These are phyloP conservation scores for Arthonia radiata DNA, from an alignment of 495 filamentous ascomycete genomes.

Conservation along the genomic window DNA sequence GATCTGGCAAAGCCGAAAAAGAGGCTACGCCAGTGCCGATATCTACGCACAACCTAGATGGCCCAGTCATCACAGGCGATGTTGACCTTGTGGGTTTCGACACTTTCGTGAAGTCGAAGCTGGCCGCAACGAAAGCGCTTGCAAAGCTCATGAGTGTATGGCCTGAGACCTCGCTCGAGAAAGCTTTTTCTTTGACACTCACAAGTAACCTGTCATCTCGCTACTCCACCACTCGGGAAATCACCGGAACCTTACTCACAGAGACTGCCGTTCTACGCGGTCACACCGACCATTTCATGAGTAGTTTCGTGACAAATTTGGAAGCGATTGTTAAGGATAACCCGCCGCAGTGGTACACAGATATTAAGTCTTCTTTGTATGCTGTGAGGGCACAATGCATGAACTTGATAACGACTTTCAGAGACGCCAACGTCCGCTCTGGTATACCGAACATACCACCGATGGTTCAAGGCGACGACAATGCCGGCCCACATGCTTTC, in stretches of 20 bases:
- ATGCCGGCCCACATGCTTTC: slow-evolving; percentile 77
- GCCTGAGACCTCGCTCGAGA: slow-evolving; percentile 17
- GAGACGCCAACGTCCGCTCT: slow-evolving; percentile 61
- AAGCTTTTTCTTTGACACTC: slow-evolving; percentile 30
- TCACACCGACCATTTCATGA: too few relatives aligned
- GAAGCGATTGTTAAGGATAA: slow-evolving; percentile 54
- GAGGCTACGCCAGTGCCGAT: slow-evolving; percentile 58
- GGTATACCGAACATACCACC: slow-evolving; percentile 51
- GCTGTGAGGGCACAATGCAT: slow-evolving; percentile 76
- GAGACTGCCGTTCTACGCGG: slow-evolving; percentile 71
- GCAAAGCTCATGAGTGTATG: slow-evolving; percentile 46
- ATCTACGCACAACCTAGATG: slow-evolving; percentile 73
- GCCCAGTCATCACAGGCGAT: slow-evolving; percentile 92
- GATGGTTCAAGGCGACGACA: slow-evolving; percentile 48
- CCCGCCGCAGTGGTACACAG: slow-evolving; percentile 58
- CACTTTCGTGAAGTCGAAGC: slow-evolving; percentile 63
- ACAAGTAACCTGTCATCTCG: slow-evolving; percentile 37
- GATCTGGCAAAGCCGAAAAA: slow-evolving; percentile 39
- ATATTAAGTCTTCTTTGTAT: slow-evolving; percentile 69
- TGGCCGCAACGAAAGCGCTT: slow-evolving; percentile 62
- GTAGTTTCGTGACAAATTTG: slow-evolving; percentile 29
- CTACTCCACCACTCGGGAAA: slow-evolving; percentile 64
- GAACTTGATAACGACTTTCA: slow-evolving; percentile 67
- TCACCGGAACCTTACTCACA: slow-evolving; percentile 62
- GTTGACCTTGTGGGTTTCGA: slow-evolving; percentile 82